A percentile compares a stretch with the other conserved stretches of the same genome.
Conservation (phyloP, 2,329 filamentous ascomycete species). For the Pyrenophora seminiperda region DNA sequence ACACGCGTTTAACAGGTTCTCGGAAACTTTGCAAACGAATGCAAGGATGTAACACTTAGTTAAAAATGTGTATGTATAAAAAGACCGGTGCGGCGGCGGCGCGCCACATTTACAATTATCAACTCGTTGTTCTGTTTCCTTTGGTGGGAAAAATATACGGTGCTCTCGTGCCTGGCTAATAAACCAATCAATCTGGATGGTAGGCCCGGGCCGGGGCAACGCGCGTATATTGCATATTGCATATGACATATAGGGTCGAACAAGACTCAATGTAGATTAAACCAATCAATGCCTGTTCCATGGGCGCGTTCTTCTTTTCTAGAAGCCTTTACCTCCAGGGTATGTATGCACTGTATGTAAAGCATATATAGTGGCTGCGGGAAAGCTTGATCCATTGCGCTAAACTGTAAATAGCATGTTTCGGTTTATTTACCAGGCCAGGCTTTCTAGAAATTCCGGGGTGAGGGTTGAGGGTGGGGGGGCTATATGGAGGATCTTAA, state of each 20-base stretch:
- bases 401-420: conserved; percentile 1
- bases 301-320: conserved; percentile 4
- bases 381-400: conserved; percentile 9
- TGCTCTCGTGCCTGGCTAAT: too few relatives aligned
- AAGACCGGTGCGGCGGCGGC: too few relatives aligned
- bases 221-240: conserved; percentile 36
- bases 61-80: too few relatives aligned
- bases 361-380: conserved; percentile 8
- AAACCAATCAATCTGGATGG: conserved; percentile 37
- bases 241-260: conserved; percentile 25
- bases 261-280: conserved; percentile 19
- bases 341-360: conserved; percentile 12
- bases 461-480: not conserved
- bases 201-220: conserved; percentile 37
- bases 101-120: too few relatives aligned
- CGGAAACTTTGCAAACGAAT: too few relatives aligned
- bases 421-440: conserved; percentile 10
- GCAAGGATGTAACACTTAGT: too few relatives aligned
- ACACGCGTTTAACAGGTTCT: too few relatives aligned
- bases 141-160: conserved; percentile 12
- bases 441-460: not conserved
- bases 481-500: conserved; percentile 6
- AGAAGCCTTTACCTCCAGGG: conserved; percentile 17
- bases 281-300: conserved; percentile 8
- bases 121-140: too few relatives aligned